These are phyloP conservation scores for Aspergillus coremiiformis DNA, from an alignment of 495 filamentous ascomycete species.

Conservation along the genomic window DNA sequence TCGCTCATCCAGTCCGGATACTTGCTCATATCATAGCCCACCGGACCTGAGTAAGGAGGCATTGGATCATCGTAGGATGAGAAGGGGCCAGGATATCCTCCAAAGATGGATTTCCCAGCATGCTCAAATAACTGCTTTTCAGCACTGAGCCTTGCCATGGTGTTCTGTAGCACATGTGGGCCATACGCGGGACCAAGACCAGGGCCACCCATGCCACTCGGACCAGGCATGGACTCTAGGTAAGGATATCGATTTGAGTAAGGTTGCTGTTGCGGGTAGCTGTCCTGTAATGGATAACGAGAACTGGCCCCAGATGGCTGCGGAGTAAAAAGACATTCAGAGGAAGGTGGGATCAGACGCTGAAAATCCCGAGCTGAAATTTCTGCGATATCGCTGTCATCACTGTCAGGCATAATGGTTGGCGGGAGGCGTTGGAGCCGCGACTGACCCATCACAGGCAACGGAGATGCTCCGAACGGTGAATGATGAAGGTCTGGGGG, in stretches of 20 bases:
- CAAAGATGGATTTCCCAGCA: slow-evolving; percentile 4
- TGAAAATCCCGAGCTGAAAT: slow-evolving; percentile 55
- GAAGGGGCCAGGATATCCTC: background rate
- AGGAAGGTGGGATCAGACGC: slow-evolving; percentile 69
- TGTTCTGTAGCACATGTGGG: slow-evolving; percentile 10
- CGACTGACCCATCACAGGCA: background rate
- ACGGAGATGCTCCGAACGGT: background rate
- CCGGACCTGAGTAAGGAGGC: background rate
- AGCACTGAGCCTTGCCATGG: slow-evolving; percentile 14
- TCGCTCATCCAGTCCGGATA: slow-evolving; percentile 10
- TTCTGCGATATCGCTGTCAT: slow-evolving; percentile 34
- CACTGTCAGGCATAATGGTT: slow-evolving; percentile 9
- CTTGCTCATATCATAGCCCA: slow-evolving; percentile 3
- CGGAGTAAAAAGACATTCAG: slow-evolving; percentile 60
- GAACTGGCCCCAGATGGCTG: background rate
- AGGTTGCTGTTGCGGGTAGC: background rate
- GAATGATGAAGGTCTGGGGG: background rate
- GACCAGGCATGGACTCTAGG: background rate
- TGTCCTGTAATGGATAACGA: background rate
- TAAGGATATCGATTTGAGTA: background rate
- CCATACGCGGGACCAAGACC: slow-evolving; percentile 5
- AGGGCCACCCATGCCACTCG: slow-evolving; percentile 1
- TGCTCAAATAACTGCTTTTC: slow-evolving; percentile 7
- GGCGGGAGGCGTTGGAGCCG: background rate
- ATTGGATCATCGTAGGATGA: background rate